Evolutionary conservation across 208 protist genomes (phyloP), one percentile per base, ranked within the genome.

Genomic region (Trypanosoma platydactyli): DNA sequence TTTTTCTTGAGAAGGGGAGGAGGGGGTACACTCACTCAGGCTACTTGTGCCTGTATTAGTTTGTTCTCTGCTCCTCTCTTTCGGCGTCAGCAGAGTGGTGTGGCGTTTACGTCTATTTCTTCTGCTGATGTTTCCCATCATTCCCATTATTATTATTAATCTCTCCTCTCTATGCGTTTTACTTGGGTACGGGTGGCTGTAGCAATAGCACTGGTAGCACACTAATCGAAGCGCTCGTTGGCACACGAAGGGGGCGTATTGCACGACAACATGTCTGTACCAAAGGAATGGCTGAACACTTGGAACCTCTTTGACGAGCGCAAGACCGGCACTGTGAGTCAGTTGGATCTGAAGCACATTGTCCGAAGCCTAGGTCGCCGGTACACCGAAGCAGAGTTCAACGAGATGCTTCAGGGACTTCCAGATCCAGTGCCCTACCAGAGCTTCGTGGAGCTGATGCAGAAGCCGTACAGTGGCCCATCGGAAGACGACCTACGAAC

Each of bases 221-320:
- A 38, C 33, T 11, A 3, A 38, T 38, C 9, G 3, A 38, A 11
- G 9, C 33, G 33, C 33, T 9, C 33, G 51, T 33, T 22, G 5
- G 22, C 22, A 42, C 20, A 40, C 66, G 55, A 41, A 11, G 38
- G 53, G 9, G 54, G 45, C 33, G 63, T 41, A 57, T 33, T 40
- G 38, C 29, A 25, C 29, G 13, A 38, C 29, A 48, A 5, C 24
- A 80, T 72, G 59, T 40, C 72, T 16, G 66, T 86, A 11, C 84
- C 87, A 6, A 84, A 81, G 52, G 91, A 96, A 60, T 96, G 91
- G 91, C 77, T 64, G 15, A 83, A 88, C 42, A 96, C 88, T 24
- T 96, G 88, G 88, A 89, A 94, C 67, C 77, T 96, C 41, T 96
- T 96, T 52, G 91, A 96, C 51, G 86, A 94, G 44, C 87, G 80